These are phyloP conservation scores for Paraconiothyrium sp. DNA, from an alignment of 2,329 filamentous ascomycete species.

Conservation along the genomic window DNA sequence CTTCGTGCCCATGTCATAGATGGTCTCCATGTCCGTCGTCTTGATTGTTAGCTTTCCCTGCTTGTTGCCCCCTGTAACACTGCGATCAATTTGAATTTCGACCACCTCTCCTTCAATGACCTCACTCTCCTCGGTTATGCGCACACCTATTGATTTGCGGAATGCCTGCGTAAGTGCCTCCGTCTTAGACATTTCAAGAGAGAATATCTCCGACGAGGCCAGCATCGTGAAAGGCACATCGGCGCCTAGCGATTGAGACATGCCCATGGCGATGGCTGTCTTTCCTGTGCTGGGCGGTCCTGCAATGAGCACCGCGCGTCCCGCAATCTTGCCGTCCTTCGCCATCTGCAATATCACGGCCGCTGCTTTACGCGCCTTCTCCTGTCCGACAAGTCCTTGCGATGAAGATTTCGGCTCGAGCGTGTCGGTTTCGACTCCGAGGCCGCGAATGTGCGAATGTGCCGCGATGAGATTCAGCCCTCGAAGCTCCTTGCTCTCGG, in stretches of 20 bases:
- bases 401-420: slow-evolving; percentile 85
- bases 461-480: slow-evolving; percentile 97
- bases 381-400: slow-evolving; percentile 94
- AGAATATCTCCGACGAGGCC: slow-evolving; percentile 96
- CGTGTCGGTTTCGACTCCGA: slow-evolving; percentile 91
- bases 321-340: slow-evolving; percentile 98
- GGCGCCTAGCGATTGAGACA: slow-evolving; percentile 92
- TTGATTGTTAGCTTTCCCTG: slow-evolving; percentile 99
- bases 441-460: slow-evolving; percentile 95
- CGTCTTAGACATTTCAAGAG: slow-evolving; percentile 98
- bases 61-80: slow-evolving; percentile 95
- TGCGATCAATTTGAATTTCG: slow-evolving; percentile 97
- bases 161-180: slow-evolving; percentile 99
- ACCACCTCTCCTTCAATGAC: slow-evolving; percentile 99
- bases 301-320: slow-evolving; percentile 91
- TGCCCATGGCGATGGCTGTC: slow-evolving; percentile 98
- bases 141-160: slow-evolving; percentile 95
- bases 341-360: slow-evolving; percentile 98
- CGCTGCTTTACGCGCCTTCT: slow-evolving; percentile 95
- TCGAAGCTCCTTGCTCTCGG: slow-evolving; percentile 94
- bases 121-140: slow-evolving; percentile 98
- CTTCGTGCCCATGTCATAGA: slow-evolving; percentile 99
- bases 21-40: slow-evolving; percentile 99
- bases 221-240: slow-evolving; percentile 98
- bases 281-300: slow-evolving; percentile 97